phyloP scores from a whole-genome alignment of 805 yeast species.

The Blastobotrys americana region DNA sequence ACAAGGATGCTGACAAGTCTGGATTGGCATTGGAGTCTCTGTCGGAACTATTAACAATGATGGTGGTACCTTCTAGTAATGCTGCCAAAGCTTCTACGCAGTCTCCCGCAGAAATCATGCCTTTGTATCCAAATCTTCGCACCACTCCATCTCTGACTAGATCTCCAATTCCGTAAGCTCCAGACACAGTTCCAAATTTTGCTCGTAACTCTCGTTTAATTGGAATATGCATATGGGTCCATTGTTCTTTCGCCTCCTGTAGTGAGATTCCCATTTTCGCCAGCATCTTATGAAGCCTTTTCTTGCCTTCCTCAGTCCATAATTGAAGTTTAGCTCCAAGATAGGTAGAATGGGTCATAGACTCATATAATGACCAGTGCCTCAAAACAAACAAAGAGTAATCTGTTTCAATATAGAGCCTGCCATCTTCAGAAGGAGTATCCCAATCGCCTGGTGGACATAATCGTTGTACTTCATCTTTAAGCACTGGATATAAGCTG shows the following conservation, averaged over 20 bases:
- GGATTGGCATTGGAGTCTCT: background rate
- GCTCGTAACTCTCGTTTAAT: conserved; percentile 66
- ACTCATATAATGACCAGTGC: conserved; percentile 88
- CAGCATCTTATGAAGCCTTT: conserved; percentile 78
- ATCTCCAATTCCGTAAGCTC: conserved; percentile 73
- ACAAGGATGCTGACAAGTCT: background rate
- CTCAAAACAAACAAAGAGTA: conserved; percentile 78
- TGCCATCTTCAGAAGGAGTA: conserved; percentile 23
- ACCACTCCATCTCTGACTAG: conserved; percentile 80
- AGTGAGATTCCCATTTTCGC: conserved; percentile 95
- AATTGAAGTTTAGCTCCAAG: conserved; percentile 79
- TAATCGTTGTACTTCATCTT: conserved; percentile 71
- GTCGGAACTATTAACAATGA: background rate
- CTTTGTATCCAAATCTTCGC: conserved; percentile 79
- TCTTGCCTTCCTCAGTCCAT: conserved; percentile 90
- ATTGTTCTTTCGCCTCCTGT: conserved; percentile 79
- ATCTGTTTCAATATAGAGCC: conserved; percentile 68
- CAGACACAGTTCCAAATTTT: conserved; percentile 63
- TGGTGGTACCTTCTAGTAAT: conserved; percentile 46
- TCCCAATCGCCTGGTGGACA: conserved; percentile 33
- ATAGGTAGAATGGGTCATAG: conserved; percentile 84
- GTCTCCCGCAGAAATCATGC: conserved; percentile 85
- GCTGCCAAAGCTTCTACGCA: conserved; percentile 87
- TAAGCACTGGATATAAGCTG: conserved; percentile 60
- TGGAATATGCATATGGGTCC: conserved; percentile 82